Base-by-base conservation (phyloP, 2,329 filamentous ascomycete species). In the Davidsoniella virescens region DNA sequence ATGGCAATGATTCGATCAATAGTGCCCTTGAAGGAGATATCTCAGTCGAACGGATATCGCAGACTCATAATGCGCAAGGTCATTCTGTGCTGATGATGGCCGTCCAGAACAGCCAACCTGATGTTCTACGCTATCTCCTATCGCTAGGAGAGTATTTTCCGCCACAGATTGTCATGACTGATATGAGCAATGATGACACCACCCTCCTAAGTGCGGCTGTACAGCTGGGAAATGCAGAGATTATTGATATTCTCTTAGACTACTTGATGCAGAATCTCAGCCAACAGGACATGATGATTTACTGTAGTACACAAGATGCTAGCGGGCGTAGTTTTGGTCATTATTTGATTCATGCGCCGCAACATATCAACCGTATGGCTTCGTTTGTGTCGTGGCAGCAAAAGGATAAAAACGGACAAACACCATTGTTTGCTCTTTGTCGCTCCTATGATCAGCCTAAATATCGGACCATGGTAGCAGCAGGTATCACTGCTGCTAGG, bases 361-460 rank as follows among this genome's bases (percentile, higher is more conserved):
- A 76, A 49, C 70, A 98, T 17, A 92, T 98, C 56, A 68, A 71
- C 42, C 73, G 75, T 50, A 81, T 96, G 54, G 88, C 87, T 2
- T 72, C 75, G 53, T 66, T 90, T 56, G 70, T 98, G 49, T 84
- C 87, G 7, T 98, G 92, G 92, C 76, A 79, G 52, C 78, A 93
- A 63, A 87, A 82, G 57, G 92, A 98, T 64, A 93, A 87, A 62
- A 95, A 96, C 60, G 92, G 92, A 0, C 92, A 96, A 64, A 98
- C 93, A n/a, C 93, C 92, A 1, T 68, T 98, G 7, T 96, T 98
- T 62, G 92, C 92, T 2, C 71, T 96, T 1, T 96, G 88, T 63
- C 79, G 92, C 57, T 96, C 87, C 0, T 98, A 98, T 60, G 92
- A 98, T 60, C 87, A 98, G 63, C 73, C 80, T 1, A 74, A 88